Base-by-base conservation (phyloP, 768 basidiomycete species). In the Cystobasidium tubakii region DNA sequence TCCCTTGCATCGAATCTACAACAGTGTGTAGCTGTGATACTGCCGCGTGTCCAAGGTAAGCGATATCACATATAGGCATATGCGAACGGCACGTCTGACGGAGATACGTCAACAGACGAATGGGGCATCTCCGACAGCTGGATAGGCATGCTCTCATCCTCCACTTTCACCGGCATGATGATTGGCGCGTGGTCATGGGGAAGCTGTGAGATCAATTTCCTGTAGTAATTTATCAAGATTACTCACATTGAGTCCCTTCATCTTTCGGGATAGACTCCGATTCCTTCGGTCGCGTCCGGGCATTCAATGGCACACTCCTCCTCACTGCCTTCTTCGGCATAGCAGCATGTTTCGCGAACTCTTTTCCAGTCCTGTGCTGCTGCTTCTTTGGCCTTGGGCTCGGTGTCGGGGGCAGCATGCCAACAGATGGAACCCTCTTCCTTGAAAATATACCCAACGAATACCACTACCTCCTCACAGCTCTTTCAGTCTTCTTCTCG, bases 131-230 rank as follows among this genome's bases (percentile, higher is more conserved):
- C 80, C 13, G 89, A 92, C 80, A 84, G 84, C 60, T 87, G 86
- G 76, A 90, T 94, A 62, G 95, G 93, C 27, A 80, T 85, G 0
- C 82, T 97, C 17, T 94, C 92, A 0, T 90, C 92, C 1, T 88
- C 89, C 1, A 92, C 91, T 86, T 93, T 93, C 79, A 87, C 86
- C 13, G 91, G 95, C n/a, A 98, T 98, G 95, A 96, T 97, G 92
- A 80, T 74, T 27, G 75, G 77, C 23, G 77, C 78, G 0, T 77
- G 74, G 75, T 76, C 74, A 9, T 76, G 94, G 93, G 94, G 94
- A 72, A 88, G 90, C 27, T 92, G 90, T 89, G 77, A 66, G 87
- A 82, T 12, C 4, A 21, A 12, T 2, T 9, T 42, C 50, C 36
- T 33, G 23, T n/a, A 44, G n/a, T 60, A 34, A 66, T 6, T 1